A percentile compares a stretch with the other conserved stretches of the same genome.
phyloP scores from a whole-genome alignment of 768 basidiomycete genomes.

The Strobilomyces dryophilus region DNA sequence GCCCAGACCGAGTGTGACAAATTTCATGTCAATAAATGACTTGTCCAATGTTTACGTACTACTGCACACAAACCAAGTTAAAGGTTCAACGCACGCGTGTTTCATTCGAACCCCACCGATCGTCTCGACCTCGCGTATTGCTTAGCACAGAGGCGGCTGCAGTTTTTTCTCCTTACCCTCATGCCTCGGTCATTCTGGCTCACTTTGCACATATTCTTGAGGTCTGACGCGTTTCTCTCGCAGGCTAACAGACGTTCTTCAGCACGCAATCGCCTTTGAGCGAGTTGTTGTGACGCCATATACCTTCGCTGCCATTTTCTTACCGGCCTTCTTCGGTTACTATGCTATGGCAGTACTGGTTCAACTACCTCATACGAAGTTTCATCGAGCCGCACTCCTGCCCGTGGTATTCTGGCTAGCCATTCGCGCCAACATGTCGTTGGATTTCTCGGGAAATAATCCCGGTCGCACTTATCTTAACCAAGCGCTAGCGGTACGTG shows the following conservation, averaged over 20 bases:
- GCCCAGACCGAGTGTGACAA: not conserved
- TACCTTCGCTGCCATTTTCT: conserved; percentile 34
- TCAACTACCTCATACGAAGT: conserved; percentile 40
- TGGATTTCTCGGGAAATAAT: conserved; percentile 22
- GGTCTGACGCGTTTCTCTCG: not conserved
- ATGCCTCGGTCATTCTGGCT: conserved; percentile 13
- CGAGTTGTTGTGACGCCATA: conserved; percentile 17
- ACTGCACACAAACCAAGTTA: too few species aligned
- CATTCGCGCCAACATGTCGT: conserved; percentile 34
- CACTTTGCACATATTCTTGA: not conserved
- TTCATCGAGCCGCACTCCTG: conserved; percentile 43
- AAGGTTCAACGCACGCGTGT: too few species aligned
- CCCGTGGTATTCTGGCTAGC: conserved; percentile 44
- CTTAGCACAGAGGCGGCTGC: too few species aligned
- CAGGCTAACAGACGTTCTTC: conserved; percentile 10
- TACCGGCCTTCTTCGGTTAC: conserved; percentile 43
- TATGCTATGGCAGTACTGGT: conserved; percentile 53
- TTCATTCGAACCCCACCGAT: too few species aligned
- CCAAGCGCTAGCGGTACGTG: conserved; percentile 20
- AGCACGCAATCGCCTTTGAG: conserved; percentile 12
- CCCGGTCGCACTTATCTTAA: conserved; percentile 17
- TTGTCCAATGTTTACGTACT: too few species aligned
- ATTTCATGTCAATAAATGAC: not conserved
- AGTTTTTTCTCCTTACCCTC: not conserved
- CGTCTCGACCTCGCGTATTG: not conserved